phyloP scores from a whole-genome alignment of 495 filamentous ascomycete genomes.

The Bacidia rubella region DNA sequence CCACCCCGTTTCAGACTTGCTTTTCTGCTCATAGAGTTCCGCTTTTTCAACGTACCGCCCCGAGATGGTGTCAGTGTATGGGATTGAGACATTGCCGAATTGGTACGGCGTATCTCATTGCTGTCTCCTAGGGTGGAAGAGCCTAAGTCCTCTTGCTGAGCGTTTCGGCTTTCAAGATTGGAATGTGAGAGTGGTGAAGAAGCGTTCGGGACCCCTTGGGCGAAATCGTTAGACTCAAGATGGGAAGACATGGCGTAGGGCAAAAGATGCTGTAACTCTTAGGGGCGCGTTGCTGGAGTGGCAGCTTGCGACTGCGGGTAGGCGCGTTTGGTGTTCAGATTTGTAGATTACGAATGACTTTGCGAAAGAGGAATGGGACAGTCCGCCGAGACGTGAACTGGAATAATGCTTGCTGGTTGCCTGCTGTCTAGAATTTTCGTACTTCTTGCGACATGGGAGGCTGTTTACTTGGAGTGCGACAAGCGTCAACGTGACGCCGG shows the following conservation, averaged over 20 bases:
- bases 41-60: slow-evolving; percentile 75
- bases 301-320: too few species aligned
- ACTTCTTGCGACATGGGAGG: too few species aligned
- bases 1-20: slow-evolving; percentile 66
- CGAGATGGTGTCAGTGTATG: slow-evolving; percentile 46
- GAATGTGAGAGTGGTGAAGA: slow-evolving; percentile 10
- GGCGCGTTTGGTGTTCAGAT: too few species aligned
- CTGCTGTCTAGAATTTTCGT: too few species aligned
- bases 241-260: slow-evolving; percentile 7
- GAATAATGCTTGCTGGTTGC: too few species aligned
- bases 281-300: too few species aligned
- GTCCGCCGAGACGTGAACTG: too few species aligned
- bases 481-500: not conserved
- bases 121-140: slow-evolving; percentile 8
- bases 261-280: not conserved
- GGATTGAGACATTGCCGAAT: slow-evolving; percentile 39
- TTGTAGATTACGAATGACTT: too few species aligned
- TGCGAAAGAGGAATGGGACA: too few species aligned
- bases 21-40: slow-evolving; percentile 56
- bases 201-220: slow-evolving; percentile 9
- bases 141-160: slow-evolving; percentile 1
- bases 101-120: slow-evolving; percentile 29
- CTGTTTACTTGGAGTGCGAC: not conserved
- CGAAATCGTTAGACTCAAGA: slow-evolving; percentile 7
- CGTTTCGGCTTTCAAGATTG: slow-evolving; percentile 4